Evolutionary conservation across 2,329 filamentous ascomycete species (phyloP), one percentile per base, ranked within the genome.

Genomic region (Penicillium sp.): DNA sequence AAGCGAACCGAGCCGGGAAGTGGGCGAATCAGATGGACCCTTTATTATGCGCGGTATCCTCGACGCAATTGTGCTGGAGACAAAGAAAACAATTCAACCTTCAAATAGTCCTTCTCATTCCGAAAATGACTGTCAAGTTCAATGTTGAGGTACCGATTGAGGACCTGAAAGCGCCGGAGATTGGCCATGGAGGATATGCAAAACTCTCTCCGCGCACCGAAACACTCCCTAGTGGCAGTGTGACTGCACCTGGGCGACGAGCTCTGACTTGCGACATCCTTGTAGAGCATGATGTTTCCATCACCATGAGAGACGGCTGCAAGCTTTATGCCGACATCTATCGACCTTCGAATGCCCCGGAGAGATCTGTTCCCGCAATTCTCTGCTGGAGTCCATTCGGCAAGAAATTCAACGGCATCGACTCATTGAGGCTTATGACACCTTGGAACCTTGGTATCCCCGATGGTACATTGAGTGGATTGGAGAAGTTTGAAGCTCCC

Each of bases 361-460:
- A 64, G n/a, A 77, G 74, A 46, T 66, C 81, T 0, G 57, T 55
- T 3, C 80, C 81, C 1, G 80, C 79, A 1, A 68, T 82, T 26
- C 63, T 83, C 1, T 73, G 72, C 52, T 83, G 79, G 79, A 76
- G 73, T 6, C 76, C 75, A 14, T 83, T 79, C 60, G 81, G 81
- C 22, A 83, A 83, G 63, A 77, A 79, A 59, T 79, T 76, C 59
- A 76, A 71, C 16, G 75, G 74, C 3, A 64, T 80, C 14, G 66
- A 72, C 19, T 78, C 78, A 69, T 68, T 79, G 3, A 48, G 19
- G 7, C 70, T 75, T 1, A 79, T 78, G 68, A 74, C 71, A 1
- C 69, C 72, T 4, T 77, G 74, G 75, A 74, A 77, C 37, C 76
- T 75, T 54, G 77, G 79, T 6, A 73, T 81, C 2, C 70, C 71